Base-by-base conservation (phyloP, 2,329 filamentous ascomycete species). In the Clonostachys rosea region DNA sequence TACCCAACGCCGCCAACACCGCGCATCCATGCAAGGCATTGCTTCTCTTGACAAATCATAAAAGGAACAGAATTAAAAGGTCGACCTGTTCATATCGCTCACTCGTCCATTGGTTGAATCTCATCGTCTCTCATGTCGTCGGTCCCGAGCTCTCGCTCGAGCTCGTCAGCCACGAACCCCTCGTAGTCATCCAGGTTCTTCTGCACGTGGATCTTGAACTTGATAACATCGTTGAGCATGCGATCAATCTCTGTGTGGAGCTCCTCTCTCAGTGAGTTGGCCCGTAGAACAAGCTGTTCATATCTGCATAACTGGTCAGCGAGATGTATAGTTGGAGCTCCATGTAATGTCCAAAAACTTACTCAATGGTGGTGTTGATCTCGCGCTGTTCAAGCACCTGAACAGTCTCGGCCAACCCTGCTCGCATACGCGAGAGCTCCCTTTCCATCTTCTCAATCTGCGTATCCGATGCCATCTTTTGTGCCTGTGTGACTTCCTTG, bases 361-460 rank as follows among this genome's bases (percentile, higher is more conserved):
- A 92, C 87, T 97, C 91, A 57, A 97, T 94, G 50, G 92, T 95
- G 12, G 90, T 94, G 58, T 91, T 95, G 81, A 97, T 96, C 72
- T 97, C 91, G 47, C 89, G 79, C 67, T 96, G 92, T 65, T 96
- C 91, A 79, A 96, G 86, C 43, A 95, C 68, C 67, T 96, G 89
- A 46, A 96, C 87, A 34, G 85, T 91, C 65, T 96, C 92, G 4
- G 83, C 86, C 33, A 96, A 73, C 11, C 86, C 86, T 3, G 86
- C 81, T 40, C 91, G 81, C 89, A 97, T 95, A 64, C 91, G 89
- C 42, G 89, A 87, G n/a, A 99, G 74, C 65, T 99, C 91, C 68
- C 96, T 96, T 70, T 99, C 94, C 86, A 96, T 95, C 74, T 94
- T 94, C 68, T 99, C 94, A 58, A 99, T 96, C 65, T 97, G 92